Evolutionary conservation across 257 asterid species (phyloP), one percentile per base, ranked within the genome.

Genomic region (Jasminum sambac): DNA sequence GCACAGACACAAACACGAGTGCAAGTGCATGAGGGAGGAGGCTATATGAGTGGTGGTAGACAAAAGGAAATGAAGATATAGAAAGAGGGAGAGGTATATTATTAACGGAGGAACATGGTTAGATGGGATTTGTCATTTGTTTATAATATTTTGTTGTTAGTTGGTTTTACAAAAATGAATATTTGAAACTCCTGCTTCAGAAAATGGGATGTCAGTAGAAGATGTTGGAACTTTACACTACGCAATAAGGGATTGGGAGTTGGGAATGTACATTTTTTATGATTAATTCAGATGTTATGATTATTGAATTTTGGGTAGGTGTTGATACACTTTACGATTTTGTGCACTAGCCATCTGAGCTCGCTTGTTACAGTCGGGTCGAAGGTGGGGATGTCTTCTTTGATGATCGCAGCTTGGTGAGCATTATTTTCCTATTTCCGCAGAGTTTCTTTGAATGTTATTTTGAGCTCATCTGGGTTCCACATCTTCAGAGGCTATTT

Each of bases 351-450:
- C 99, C 99, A 63, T 94, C 97, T 76, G 99, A 94, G 77, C 96
- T 94, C 67, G 97, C 93, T 69, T 91, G 99, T 90, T 91, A 41
- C 80, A 94, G 99, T 80, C 96, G 97, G 14, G 89, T 76, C 41
- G 97, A 94, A 86, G 96, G 90, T 63, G 99, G 99, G 43, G 96
- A 89, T 40, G 99, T 91, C 79, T 84, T 72, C 89, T 91, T 89
- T 80, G 99, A 94, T 62, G 99, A 91, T 63, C 91, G 96, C 72
- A 88, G 95, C 74, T 83, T 94, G 98, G 99, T 91, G 83, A 89
- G 93, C 80, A 26, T 78, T 74, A 68, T 30, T 63, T 76, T 57
- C 72, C 64, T 48, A 50, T 50, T 76, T 68, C 73, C 63, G 48
- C 39, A 36, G 38, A 43, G 55, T 72, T 52, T 63, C 58, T 6